phyloP scores from a whole-genome alignment of 2,329 filamentous ascomycete genomes.

The Clarireedia sp. region DNA sequence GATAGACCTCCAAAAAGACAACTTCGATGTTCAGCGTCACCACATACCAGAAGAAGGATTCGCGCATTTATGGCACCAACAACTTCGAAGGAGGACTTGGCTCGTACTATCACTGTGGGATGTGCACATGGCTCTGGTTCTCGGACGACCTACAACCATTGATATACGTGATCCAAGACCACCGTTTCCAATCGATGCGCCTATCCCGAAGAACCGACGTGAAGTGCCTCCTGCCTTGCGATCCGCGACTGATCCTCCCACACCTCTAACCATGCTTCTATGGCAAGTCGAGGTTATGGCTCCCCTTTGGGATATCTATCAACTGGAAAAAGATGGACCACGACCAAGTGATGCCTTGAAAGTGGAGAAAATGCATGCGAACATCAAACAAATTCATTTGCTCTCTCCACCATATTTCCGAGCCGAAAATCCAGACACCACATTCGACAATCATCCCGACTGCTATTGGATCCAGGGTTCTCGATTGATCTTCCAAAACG shows the following conservation, averaged over 20 bases:
- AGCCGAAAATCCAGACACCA: slow-evolving; percentile 47
- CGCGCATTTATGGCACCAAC: slow-evolving; percentile 50
- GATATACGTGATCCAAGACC: slow-evolving; percentile 41
- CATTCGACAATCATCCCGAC: slow-evolving; percentile 46
- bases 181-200: slow-evolving; percentile 46
- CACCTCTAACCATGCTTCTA: slow-evolving; percentile 45
- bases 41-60: slow-evolving; percentile 41
- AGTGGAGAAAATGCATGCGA: slow-evolving; percentile 46
- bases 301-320: slow-evolving; percentile 43
- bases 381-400: slow-evolving; percentile 40
- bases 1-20: slow-evolving; percentile 49
- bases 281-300: slow-evolving; percentile 41
- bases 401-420: slow-evolving; percentile 46
- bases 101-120: slow-evolving; percentile 43
- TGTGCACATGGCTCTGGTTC: slow-evolving; percentile 30
- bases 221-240: slow-evolving; percentile 42
- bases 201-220: slow-evolving; percentile 39
- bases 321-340: slow-evolving; percentile 47
- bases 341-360: slow-evolving; percentile 46
- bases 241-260: slow-evolving; percentile 41
- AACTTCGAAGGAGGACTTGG: slow-evolving; percentile 49
- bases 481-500: slow-evolving; percentile 40
- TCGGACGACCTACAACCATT: slow-evolving; percentile 38
- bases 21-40: slow-evolving; percentile 34
- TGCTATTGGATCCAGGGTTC: slow-evolving; percentile 45